Percentiles rank a stretch among this genome's conserved stretches.
phyloP scores from a whole-genome alignment of 2,329 filamentous ascomycete genomes.

The Aspergillus sp. region DNA sequence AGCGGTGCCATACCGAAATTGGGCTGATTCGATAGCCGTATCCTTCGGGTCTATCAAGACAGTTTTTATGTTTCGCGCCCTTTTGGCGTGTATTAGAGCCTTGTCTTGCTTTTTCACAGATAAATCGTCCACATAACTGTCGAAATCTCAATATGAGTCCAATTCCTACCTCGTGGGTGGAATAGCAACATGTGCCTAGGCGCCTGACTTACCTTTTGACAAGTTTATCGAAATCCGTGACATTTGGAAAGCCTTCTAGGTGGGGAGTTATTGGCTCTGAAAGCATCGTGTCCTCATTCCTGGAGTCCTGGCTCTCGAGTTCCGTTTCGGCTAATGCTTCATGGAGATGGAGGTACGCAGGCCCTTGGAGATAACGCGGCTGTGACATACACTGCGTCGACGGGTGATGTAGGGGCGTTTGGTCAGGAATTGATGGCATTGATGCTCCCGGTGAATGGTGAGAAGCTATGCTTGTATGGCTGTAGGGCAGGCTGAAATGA shows the following conservation, averaged over 20 bases:
- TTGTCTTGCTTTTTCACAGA: slow-evolving; percentile 55
- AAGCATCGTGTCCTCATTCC: slow-evolving; percentile 43
- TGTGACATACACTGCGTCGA: slow-evolving; percentile 33
- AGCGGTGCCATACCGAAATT: slow-evolving; percentile 44
- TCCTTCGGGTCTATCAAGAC: slow-evolving; percentile 52
- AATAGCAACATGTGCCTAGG: not conserved
- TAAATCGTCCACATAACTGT: slow-evolving; percentile 50
- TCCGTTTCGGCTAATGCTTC: slow-evolving; percentile 37
- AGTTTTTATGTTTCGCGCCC: slow-evolving; percentile 48
- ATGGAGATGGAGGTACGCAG: slow-evolving; percentile 35
- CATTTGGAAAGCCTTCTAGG: slow-evolving; percentile 46
- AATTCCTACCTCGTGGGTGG: not conserved
- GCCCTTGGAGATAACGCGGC: slow-evolving; percentile 31
- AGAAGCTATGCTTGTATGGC: slow-evolving; percentile 31
- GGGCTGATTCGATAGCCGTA: slow-evolving; percentile 51
- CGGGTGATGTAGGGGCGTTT: slow-evolving; percentile 34
- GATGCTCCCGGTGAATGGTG: slow-evolving; percentile 34
- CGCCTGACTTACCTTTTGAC: slow-evolving; percentile 42
- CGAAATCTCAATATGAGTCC: not conserved
- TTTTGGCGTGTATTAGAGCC: slow-evolving; percentile 49
- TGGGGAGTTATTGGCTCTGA: slow-evolving; percentile 46
- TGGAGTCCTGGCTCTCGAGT: slow-evolving; percentile 47
- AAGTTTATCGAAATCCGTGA: slow-evolving; percentile 46
- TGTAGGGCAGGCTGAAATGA: slow-evolving; percentile 37
- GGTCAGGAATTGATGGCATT: slow-evolving; percentile 33